Percentiles rank a stretch among this genome's conserved stretches.
These are phyloP conservation scores for Tricholoma sp. DNA, from an alignment of 768 basidiomycete species.

Conservation along the genomic window DNA sequence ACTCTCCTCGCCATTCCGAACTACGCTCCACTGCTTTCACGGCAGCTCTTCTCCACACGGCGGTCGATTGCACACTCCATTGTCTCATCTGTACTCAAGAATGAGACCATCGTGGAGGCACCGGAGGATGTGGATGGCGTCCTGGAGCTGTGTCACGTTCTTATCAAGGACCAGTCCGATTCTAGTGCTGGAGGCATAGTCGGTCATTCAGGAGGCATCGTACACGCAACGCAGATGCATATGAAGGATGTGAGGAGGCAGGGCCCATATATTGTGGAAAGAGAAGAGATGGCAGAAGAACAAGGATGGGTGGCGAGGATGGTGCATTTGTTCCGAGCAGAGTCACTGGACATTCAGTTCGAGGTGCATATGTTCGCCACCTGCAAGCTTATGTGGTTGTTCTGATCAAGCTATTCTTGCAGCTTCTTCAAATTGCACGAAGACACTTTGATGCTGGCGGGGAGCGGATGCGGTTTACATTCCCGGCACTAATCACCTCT, in stretches of 20 bases:
- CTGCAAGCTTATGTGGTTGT: not conserved
- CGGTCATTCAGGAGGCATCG: slow-evolving; percentile 4
- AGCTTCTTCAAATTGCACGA: slow-evolving; percentile 90
- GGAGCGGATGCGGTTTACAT: slow-evolving; percentile 94
- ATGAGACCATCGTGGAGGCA: slow-evolving; percentile 91
- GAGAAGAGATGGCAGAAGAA: slow-evolving; percentile 94
- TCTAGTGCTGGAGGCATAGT: slow-evolving; percentile 25
- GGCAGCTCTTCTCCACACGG: slow-evolving; percentile 86
- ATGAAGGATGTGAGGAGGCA: slow-evolving; percentile 48
- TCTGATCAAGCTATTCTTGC: slow-evolving; percentile 1
- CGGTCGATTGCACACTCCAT: slow-evolving; percentile 93
- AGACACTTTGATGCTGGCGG: slow-evolving; percentile 88
- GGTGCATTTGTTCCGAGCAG: slow-evolving; percentile 91
- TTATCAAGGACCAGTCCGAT: slow-evolving; percentile 82
- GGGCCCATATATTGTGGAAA: slow-evolving; percentile 59
- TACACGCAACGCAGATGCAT: slow-evolving; percentile 28
- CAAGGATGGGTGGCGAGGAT: slow-evolving; percentile 99
- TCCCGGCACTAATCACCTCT: slow-evolving; percentile 92
- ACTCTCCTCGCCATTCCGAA: slow-evolving; percentile 94
- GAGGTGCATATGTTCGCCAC: slow-evolving; percentile 49
- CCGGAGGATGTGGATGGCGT: slow-evolving; percentile 95
- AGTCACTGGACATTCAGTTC: slow-evolving; percentile 84
- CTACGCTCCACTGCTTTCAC: slow-evolving; percentile 76
- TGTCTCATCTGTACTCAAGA: slow-evolving; percentile 91
- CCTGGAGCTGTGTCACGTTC: slow-evolving; percentile 85